Conservation (phyloP, 805 yeast species). For the Kregervanrija fluxuum region DNA sequence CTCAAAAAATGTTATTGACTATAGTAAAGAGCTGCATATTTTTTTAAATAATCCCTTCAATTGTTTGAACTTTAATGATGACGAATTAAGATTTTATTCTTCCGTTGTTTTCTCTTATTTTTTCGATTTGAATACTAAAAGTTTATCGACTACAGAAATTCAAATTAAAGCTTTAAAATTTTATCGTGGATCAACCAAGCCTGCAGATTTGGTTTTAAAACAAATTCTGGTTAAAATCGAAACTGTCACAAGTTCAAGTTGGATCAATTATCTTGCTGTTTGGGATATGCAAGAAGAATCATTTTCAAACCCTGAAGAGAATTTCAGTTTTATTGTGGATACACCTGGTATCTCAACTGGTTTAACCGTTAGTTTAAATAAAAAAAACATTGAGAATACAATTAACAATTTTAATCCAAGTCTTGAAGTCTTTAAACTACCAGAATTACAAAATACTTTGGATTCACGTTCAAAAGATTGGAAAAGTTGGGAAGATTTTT, state of each 20-base stretch:
- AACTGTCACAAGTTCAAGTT: conserved; percentile 37
- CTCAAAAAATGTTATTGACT: conserved; percentile 31
- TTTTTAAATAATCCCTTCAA: conserved; percentile 46
- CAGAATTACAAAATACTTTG: conserved; percentile 11
- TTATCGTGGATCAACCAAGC: conserved; percentile 56
- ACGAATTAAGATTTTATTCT: conserved; percentile 31
- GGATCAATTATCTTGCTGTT: conserved; percentile 54
- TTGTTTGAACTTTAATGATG: conserved; percentile 23
- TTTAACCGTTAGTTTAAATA: conserved; percentile 44
- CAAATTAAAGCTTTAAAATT: conserved; percentile 43
- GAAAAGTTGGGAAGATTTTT: conserved; percentile 24
- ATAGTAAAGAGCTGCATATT: conserved; percentile 53
- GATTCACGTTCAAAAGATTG: conserved; percentile 15
- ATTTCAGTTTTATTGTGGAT: conserved; percentile 37
- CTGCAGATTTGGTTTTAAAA: conserved; percentile 59
- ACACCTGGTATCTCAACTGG: conserved; percentile 30
- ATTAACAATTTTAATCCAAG: conserved; percentile 28
- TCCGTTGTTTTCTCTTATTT: conserved; percentile 42
- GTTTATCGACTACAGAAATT: conserved; percentile 39
- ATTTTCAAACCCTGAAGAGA: conserved; percentile 33
- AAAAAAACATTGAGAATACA: conserved; percentile 42
- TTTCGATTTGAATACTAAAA: conserved; percentile 38
- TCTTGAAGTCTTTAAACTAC: conserved; percentile 22
- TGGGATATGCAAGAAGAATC: conserved; percentile 49
- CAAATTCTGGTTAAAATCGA: conserved; percentile 53